phyloP scores from a whole-genome alignment of 2,329 filamentous ascomycete species.

The Cercospora nicotianae region DNA sequence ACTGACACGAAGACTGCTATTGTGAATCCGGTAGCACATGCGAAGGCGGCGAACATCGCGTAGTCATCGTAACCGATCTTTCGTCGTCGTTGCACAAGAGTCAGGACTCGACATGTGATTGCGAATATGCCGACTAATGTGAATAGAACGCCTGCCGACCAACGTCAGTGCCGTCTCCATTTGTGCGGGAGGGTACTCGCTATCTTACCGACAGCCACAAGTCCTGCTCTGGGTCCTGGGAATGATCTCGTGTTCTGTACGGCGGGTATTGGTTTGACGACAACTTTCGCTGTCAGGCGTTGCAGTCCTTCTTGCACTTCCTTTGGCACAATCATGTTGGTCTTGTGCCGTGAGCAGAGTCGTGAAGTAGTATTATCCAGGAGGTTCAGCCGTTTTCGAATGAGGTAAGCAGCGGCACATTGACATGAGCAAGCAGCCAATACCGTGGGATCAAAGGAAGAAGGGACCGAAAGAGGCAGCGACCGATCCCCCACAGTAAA shows the following conservation, averaged over 20 bases:
- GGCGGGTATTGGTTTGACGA: slow-evolving; percentile 13
- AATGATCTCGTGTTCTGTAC: slow-evolving; percentile 12
- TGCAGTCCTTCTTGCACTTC: background rate
- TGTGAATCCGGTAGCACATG: slow-evolving; percentile 24
- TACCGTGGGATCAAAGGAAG: background rate
- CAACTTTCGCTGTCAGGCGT: slow-evolving; percentile 5
- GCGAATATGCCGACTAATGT: slow-evolving; percentile 24
- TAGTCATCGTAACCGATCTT: slow-evolving; percentile 28
- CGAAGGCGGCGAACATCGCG: slow-evolving; percentile 26
- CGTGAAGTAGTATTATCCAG: background rate
- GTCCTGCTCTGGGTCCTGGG: slow-evolving; percentile 12
- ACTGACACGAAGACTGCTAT: slow-evolving; percentile 25
- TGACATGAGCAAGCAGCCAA: background rate
- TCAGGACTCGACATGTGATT: slow-evolving; percentile 24
- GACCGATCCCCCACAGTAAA: background rate
- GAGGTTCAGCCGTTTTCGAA: background rate
- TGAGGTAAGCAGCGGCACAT: background rate
- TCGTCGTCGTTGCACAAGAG: slow-evolving; percentile 22
- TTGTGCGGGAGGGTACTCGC: too few species aligned
- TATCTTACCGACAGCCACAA: slow-evolving; percentile 19
- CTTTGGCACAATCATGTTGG: background rate
- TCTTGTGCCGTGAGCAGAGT: too few species aligned
- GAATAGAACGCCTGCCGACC: slow-evolving; percentile 20
- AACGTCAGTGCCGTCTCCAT: too few species aligned
- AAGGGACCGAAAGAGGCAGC: background rate